Base-by-base conservation (phyloP, 2,329 filamentous ascomycete genomes). In the Ophiocordyceps sinensis region DNA sequence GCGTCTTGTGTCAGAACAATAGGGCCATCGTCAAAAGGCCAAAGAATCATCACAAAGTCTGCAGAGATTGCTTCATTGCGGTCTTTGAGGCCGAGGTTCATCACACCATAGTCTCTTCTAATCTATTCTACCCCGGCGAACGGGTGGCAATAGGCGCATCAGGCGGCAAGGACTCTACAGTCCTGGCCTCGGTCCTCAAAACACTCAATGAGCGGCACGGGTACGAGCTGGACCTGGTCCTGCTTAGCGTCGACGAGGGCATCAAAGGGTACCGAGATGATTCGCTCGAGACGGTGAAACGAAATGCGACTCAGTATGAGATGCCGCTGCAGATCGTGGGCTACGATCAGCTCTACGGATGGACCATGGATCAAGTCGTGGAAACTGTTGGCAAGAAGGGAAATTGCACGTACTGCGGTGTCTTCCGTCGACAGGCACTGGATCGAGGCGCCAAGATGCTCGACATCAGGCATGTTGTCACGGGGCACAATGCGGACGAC, bases 361-460 rank as follows among this genome's bases (percentile, higher is more conserved):
- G 91, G 91, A 95, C 88, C 1, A 98, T 98, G 91, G 91, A 98
- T 55, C 86, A 96, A 56, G 91, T 98, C 10, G 93, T 98, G 4
- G 84, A 88, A 53, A 85, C 89, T 38, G 84, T 98, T 39, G 91
- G 91, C 13, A 96, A 95, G 66, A 96, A 95, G 61, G 88, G 89
- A 28, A 98, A 98, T 62, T 98, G 91, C 71, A 98, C 93, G 28
- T 98, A 98, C 56, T 98, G 91, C 55, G 91, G 91, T 13, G 91
- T 98, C 15, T 98, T 98, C 57, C 73, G 91, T 41, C 75, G 93
- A 44, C 91, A 98, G 64, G 91, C 91, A 2, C 70, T 98, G 29
- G 91, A 98, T 59, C 78, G 91, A 9, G 91, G 91, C 15, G 87
- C 91, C 5, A 88, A 86, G 52, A 80, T 83, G 60, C 65, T 98